These are phyloP conservation scores for Arthroderma sp. DNA, from an alignment of 2,329 filamentous ascomycete genomes.

Conservation along the genomic window DNA sequence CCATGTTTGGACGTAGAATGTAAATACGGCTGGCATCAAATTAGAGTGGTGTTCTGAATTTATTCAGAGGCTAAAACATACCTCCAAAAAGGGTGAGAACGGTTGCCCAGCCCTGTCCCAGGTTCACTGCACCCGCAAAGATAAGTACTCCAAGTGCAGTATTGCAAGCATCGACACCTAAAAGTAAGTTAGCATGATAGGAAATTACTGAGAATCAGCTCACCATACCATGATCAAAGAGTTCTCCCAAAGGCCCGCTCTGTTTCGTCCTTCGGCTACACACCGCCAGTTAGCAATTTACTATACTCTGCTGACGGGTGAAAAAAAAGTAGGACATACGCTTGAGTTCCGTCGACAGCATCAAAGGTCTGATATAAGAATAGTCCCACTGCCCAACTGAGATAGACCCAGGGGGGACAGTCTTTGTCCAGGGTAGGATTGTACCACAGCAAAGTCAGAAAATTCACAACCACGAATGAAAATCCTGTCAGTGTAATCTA, in stretches of 20 bases:
- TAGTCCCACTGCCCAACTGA: conserved; percentile 74
- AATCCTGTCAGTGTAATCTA: conserved; percentile 84
- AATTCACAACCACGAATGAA: conserved; percentile 75
- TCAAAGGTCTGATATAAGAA: conserved; percentile 98
- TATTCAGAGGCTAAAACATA: conserved; percentile 32
- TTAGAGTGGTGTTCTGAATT: neutral
- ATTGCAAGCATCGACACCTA: conserved; percentile 81
- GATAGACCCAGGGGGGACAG: conserved; percentile 91
- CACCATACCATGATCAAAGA: conserved; percentile 75
- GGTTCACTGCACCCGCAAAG: conserved; percentile 83
- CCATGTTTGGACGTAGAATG: conserved; percentile 99
- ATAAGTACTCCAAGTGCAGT: conserved; percentile 87
- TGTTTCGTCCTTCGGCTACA: conserved; percentile 71
- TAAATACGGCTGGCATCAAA: conserved; percentile 55
- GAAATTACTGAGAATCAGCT: neutral
- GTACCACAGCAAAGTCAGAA: conserved; percentile 89
- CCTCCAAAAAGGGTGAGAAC: conserved; percentile 72
- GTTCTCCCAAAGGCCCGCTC: conserved; percentile 83
- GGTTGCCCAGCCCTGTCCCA: conserved; percentile 85
- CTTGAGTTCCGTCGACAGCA: conserved; percentile 87
- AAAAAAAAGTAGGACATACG: conserved; percentile 43
- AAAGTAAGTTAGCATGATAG: conserved; percentile 6
- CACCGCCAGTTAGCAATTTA: conserved; percentile 3
- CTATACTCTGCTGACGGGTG: conserved; percentile 19
- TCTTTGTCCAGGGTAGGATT: conserved; percentile 88